These are phyloP conservation scores for Nicotiana undulata DNA, from an alignment of 257 asterid genomes.

Conservation along the genomic window DNA sequence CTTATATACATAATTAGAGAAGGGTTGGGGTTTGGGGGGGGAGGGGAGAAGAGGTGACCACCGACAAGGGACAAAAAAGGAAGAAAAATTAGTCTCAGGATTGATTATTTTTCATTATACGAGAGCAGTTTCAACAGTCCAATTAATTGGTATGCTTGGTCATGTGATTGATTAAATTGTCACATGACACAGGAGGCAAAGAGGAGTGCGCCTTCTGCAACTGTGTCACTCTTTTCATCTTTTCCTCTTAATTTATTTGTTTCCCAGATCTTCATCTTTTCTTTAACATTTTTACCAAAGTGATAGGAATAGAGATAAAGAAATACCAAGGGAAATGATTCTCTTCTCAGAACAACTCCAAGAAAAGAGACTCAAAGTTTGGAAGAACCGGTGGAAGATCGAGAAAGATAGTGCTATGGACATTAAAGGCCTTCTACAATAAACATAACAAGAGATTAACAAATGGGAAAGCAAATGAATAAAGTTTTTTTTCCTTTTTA, in stretches of 20 bases:
- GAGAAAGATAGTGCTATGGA: neutral
- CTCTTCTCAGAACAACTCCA: no score
- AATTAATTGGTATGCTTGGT: neutral
- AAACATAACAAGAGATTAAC: neutral
- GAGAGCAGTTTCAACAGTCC: neutral
- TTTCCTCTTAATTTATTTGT: neutral
- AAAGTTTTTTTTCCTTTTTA: no score
- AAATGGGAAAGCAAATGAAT: neutral
- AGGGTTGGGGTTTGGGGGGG: no score
- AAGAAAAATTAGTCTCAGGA: neutral
- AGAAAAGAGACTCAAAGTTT: neutral
- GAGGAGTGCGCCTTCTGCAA: neutral
- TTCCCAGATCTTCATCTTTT: neutral
- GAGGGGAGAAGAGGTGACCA: neutral
- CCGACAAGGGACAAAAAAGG: neutral
- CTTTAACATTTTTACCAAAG: neutral
- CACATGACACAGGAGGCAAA: slow-evolving; percentile 5
- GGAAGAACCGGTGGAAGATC: neutral
- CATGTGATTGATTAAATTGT: neutral
- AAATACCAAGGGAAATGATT: neutral
- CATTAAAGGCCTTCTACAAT: neutral
- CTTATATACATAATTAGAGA: no score
- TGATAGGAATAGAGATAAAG: neutral
- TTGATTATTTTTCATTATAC: neutral
- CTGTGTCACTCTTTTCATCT: neutral